These are phyloP conservation scores for Marasmius sp. DNA, from an alignment of 1,284 basidiomycete genomes.

Conservation along the genomic window DNA sequence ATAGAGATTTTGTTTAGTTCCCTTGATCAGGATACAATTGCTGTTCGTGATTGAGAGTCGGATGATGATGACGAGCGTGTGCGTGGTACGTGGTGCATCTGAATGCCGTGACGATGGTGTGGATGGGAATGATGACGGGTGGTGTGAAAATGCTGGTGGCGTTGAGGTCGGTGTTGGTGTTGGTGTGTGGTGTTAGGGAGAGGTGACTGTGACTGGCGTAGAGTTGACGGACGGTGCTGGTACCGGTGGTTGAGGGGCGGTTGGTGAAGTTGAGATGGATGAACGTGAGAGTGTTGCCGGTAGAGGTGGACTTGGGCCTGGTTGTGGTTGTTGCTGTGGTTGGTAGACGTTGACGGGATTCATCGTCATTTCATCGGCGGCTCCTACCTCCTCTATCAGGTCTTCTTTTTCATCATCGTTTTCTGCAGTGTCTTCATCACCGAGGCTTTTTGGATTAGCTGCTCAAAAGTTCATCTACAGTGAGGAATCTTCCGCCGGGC, in stretches of 20 bases:
- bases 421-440: constrained; percentile 27
- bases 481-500: constrained; percentile 95
- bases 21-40: too few species aligned
- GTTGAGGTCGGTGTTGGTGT: too few species aligned
- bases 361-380: constrained; percentile 8
- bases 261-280: constrained; percentile 1
- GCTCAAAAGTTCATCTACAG: constrained; percentile 95
- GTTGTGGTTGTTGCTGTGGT: constrained; percentile 17
- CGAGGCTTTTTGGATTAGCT: constrained; percentile 63
- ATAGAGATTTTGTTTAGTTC: too few species aligned
- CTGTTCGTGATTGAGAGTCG: too few species aligned
- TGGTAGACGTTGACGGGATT: constrained; percentile 19
- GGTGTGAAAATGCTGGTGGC: too few species aligned
- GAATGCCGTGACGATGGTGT: too few species aligned
- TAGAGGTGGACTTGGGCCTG: constrained; percentile 19
- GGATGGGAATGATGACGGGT: too few species aligned
- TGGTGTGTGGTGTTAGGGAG: too few species aligned
- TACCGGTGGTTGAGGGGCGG: constrained; percentile 20
- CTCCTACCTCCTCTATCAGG: constrained; percentile 20
- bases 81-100: too few species aligned
- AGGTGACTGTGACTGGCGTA: constrained; percentile 44
- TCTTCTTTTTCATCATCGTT: constrained; percentile 38
- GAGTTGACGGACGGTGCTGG: constrained; percentile 32
- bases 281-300: constrained; percentile 19
- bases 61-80: too few species aligned